These are phyloP conservation scores for Cytospora mali DNA, from an alignment of 2,329 filamentous ascomycete species.

Conservation along the genomic window DNA sequence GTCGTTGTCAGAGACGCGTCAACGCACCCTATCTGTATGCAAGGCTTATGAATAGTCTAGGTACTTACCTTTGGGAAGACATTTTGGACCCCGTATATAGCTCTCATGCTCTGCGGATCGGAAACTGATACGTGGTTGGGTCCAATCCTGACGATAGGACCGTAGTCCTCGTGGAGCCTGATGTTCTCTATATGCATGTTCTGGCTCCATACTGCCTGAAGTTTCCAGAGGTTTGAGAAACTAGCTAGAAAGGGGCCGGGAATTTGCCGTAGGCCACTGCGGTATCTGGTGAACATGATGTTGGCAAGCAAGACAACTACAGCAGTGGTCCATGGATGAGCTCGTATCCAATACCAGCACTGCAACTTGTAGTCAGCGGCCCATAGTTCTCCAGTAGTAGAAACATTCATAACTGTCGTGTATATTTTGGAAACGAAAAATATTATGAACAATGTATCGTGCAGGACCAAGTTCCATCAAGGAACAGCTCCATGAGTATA, in stretches of 20 bases:
- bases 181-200: neutral
- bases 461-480: too few relatives aligned
- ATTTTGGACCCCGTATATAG: neutral
- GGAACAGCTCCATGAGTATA: too few relatives aligned
- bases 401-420: neutral
- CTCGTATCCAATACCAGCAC: neutral
- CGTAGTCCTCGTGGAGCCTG: constrained; percentile 2
- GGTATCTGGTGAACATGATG: neutral
- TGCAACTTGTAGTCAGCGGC: neutral
- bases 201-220: neutral
- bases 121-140: constrained; percentile 1
- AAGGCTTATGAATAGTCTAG: neutral
- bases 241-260: neutral
- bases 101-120: constrained; percentile 7
- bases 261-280: neutral
- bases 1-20: too few relatives aligned
- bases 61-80: neutral
- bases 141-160: constrained; percentile 3
- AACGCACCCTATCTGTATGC: too few relatives aligned
- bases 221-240: neutral
- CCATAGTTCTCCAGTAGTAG: too few relatives aligned
- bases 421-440: neutral
- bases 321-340: neutral
- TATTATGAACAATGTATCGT: too few relatives aligned
- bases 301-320: neutral